phyloP scores from a whole-genome alignment of 2,329 filamentous ascomycete genomes.

The Xylariaceae sp. region DNA sequence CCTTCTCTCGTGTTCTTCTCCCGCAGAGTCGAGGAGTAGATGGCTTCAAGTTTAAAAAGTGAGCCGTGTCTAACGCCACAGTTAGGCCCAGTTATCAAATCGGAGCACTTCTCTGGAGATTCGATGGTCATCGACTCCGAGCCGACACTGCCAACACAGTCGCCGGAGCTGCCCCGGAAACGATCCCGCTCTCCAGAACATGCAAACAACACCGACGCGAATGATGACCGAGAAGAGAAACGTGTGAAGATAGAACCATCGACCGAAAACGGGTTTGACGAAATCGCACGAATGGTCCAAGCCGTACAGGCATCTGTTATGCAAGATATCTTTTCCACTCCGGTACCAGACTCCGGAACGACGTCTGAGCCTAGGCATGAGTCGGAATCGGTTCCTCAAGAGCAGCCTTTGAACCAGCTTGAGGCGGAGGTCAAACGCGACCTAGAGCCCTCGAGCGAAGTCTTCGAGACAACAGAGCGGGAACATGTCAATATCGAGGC shows the following conservation, averaged over 20 bases:
- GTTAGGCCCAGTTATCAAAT: slow-evolving; percentile 28
- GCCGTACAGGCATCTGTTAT: slow-evolving; percentile 28
- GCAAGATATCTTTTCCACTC: slow-evolving; percentile 21
- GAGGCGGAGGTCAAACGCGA: slow-evolving; percentile 1
- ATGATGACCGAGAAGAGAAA: slow-evolving; percentile 25
- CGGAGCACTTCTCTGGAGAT: slow-evolving; percentile 22
- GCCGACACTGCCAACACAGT: slow-evolving; percentile 7
- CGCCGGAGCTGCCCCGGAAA: slow-evolving; percentile 23
- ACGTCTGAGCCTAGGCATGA: slow-evolving; percentile 2
- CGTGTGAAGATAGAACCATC: slow-evolving; percentile 25
- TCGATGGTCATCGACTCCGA: slow-evolving; percentile 22
- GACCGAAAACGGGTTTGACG: slow-evolving; percentile 13
- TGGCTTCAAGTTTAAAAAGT: no score
- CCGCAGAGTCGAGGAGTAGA: background rate
- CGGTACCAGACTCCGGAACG: slow-evolving; percentile 6
- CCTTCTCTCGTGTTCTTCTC: background rate
- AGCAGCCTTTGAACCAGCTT: background rate
- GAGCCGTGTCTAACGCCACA: slow-evolving; percentile 12
- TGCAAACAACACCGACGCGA: slow-evolving; percentile 5
- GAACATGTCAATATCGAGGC: slow-evolving; percentile 18
- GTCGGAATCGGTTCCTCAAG: background rate
- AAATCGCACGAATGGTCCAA: slow-evolving; percentile 28
- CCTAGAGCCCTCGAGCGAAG: slow-evolving; percentile 6
- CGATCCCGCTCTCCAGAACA: slow-evolving; percentile 24
- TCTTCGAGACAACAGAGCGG: slow-evolving; percentile 19